Conservation (phyloP, 257 asterid genomes). For the Scutellaria minor region DNA sequence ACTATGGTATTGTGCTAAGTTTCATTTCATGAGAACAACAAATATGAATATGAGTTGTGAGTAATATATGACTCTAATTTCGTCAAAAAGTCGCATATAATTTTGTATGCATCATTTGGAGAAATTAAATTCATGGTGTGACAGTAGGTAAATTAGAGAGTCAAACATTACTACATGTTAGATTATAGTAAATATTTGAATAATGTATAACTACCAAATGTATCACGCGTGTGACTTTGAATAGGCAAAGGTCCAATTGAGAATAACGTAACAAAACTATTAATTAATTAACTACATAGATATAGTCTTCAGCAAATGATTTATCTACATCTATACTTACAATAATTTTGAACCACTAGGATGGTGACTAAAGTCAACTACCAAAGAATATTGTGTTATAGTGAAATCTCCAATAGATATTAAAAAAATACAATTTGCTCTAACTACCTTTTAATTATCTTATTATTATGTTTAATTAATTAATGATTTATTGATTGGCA, state of each 20-base stretch:
- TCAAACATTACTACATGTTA: constrained; percentile 25
- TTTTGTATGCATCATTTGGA: no score
- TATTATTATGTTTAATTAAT: background rate
- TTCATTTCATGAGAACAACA: background rate
- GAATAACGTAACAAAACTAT: background rate
- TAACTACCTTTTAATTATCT: constrained; percentile 5
- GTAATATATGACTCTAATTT: no score
- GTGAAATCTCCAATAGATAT: constrained; percentile 4
- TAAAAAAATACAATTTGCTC: background rate
- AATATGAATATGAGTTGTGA: no score
- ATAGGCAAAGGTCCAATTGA: background rate
- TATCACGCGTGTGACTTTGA: constrained; percentile 37
- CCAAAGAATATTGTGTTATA: constrained; percentile 19
- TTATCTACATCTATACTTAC: constrained; percentile 16
- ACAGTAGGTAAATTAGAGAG: constrained; percentile 1
- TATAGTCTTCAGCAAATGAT: constrained; percentile 26
- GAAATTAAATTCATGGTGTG: no score
- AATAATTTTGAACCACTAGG: constrained; percentile 29
- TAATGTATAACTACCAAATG: background rate
- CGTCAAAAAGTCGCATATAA: no score
- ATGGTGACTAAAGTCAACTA: constrained; percentile 33
- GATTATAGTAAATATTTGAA: background rate
- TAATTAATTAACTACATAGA: background rate
- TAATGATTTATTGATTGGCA: constrained; percentile 36
- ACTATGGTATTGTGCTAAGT: background rate